Evolutionary conservation across 805 yeast species (phyloP), one percentile per base, ranked within the genome.

Genomic region (Zygosaccharomyces kombuchaensis): DNA sequence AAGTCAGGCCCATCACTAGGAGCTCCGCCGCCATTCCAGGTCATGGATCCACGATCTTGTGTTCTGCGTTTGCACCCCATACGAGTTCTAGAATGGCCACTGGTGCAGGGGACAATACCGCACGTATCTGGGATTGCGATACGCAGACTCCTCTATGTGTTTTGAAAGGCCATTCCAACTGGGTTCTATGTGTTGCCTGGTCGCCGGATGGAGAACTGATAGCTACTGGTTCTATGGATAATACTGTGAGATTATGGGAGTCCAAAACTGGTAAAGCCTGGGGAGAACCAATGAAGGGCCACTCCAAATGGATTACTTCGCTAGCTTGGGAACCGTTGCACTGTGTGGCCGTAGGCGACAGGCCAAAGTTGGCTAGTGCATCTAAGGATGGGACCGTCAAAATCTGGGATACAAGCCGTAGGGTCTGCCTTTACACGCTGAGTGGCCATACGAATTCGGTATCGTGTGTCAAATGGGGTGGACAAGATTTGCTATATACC

Each of bases 401-500:
- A 56, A 76, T 93, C 4, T 93, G 99, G 99, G 96, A 91, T 58
- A 76, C 88, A 2, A 75, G 79, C 10, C 69, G 82, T 34, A 76
- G 96, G 54, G 75, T 73, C 1, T 80, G 89, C 56, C 58, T 77
- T 43, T 72, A 76, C 62, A 83, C 95, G 1, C 69, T 93, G 74
- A 78, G 86, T 44, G 97, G 98, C 0, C 99, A 93, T 62, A 76
- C 88, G 26, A 80, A 85, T 40, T 78, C 95, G 0, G 97, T 93
- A 2, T 83, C 96, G 1, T 88, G 97, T 69, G 95, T 90, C n/a
- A 89, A 83, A 65, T 93, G 99, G 99, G 87, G 96, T 47, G 99
- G 99, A 2, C 71, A 80, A 37, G 87, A 89, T 43, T 73, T 84
- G 14, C 74, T 93, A 29, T 93, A 90, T 65, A 80, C 95, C 26